Percentiles rank a stretch among this genome's conserved stretches.
Conservation (phyloP, 164 flowering plant species). For the Piper betle region DNA sequence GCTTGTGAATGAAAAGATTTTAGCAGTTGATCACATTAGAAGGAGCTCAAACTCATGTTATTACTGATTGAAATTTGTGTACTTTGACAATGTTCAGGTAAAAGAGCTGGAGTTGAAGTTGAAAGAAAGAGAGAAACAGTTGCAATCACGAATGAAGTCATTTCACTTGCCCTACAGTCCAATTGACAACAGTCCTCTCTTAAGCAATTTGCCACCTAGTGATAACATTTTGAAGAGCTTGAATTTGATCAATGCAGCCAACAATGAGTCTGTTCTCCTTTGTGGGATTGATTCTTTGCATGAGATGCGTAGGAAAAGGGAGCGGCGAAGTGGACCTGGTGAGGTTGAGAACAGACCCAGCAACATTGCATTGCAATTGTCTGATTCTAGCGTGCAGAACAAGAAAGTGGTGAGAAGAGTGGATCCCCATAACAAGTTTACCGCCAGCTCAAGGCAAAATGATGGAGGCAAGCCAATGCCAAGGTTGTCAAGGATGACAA, state of each 20-base stretch:
- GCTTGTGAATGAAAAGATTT: no score
- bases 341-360: constrained; percentile 37
- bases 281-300: constrained; percentile 26
- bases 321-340: constrained; percentile 23
- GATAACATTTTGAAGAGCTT: constrained; percentile 39
- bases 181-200: constrained; percentile 14
- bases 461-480: constrained; percentile 34
- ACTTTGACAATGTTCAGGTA: not conserved
- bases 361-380: not conserved
- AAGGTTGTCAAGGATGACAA: constrained; percentile 7
- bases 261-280: constrained; percentile 25
- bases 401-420: constrained; percentile 12
- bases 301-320: constrained; percentile 40
- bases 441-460: constrained; percentile 20
- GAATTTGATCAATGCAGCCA: constrained; percentile 25
- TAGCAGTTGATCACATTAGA: not conserved
- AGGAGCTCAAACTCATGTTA: no score
- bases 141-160: constrained; percentile 7
- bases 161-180: constrained; percentile 13
- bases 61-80: not conserved
- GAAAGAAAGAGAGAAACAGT: constrained; percentile 19
- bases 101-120: constrained; percentile 7
- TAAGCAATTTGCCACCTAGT: constrained; percentile 18
- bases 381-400: constrained; percentile 12
- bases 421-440: constrained; percentile 13